A percentile compares a stretch with the other conserved stretches of the same genome.
Evolutionary conservation across 352 stramenopile genomes (phyloP).

Genomic region (Globisporangium nodosum): DNA sequence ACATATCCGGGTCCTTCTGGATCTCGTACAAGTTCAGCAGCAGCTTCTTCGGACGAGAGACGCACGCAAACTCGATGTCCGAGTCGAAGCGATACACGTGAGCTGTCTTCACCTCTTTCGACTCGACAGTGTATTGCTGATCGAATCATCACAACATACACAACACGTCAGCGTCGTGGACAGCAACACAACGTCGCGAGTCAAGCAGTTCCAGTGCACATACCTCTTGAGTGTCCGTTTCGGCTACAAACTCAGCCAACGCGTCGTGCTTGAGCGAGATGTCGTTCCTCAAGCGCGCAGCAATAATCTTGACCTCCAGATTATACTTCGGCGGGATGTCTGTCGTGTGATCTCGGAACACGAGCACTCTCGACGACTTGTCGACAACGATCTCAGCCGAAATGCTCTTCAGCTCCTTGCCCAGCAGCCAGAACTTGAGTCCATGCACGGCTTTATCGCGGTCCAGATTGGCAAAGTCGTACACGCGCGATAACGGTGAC

Average conservation of each 20-base stretch:
- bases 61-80: conserved; percentile 64
- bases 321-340: conserved; percentile 59
- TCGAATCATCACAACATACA: neutral
- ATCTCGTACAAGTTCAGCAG: conserved; percentile 68
- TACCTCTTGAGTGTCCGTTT: conserved; percentile 65
- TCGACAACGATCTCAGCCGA: conserved; percentile 76
- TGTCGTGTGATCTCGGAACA: conserved; percentile 66
- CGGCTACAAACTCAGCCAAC: conserved; percentile 48
- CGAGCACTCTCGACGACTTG: conserved; percentile 68
- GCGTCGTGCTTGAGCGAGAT: conserved; percentile 55
- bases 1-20: conserved; percentile 20
- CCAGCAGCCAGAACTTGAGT: conserved; percentile 64
- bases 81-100: conserved; percentile 84
- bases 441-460: conserved; percentile 66
- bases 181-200: neutral
- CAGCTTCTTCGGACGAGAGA: conserved; percentile 61
- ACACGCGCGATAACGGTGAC: conserved; percentile 60
- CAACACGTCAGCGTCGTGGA: neutral
- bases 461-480: conserved; percentile 84
- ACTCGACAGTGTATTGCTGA: conserved; percentile 43
- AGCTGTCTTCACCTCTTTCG: conserved; percentile 67
- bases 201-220: conserved; percentile 1
- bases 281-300: conserved; percentile 57
- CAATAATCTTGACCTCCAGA: conserved; percentile 82
- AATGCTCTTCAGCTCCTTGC: conserved; percentile 58